Conservation (phyloP, 768 basidiomycete species). For the Dacryopinax primogenitus region DNA sequence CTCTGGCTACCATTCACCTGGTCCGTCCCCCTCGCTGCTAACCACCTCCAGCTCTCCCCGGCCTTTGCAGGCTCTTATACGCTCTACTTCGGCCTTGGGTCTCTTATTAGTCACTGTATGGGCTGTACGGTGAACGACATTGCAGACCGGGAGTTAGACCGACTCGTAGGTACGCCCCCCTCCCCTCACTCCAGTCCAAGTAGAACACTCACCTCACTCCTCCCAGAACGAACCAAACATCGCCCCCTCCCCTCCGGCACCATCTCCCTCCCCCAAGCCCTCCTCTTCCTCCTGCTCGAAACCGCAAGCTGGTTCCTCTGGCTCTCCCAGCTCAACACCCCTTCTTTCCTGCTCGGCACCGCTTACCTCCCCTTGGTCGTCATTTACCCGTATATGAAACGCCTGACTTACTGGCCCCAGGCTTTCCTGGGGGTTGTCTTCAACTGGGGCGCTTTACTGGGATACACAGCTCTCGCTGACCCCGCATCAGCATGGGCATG, state of each 20-base stretch:
- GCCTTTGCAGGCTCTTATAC: slow-evolving; percentile 35
- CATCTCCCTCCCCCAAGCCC: slow-evolving; percentile 61
- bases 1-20: slow-evolving; percentile 73
- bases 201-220: background rate
- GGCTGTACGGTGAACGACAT: slow-evolving; percentile 99
- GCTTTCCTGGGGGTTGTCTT: slow-evolving; percentile 87
- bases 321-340: slow-evolving; percentile 83
- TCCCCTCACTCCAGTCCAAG: background rate
- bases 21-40: background rate
- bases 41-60: background rate
- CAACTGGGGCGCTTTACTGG: slow-evolving; percentile 93
- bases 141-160: slow-evolving; percentile 91
- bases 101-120: slow-evolving; percentile 93
- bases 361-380: slow-evolving; percentile 78
- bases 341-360: slow-evolving; percentile 87
- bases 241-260: slow-evolving; percentile 49
- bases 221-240: background rate
- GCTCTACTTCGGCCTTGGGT: slow-evolving; percentile 75
- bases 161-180: slow-evolving; percentile 65
- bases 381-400: slow-evolving; percentile 93
- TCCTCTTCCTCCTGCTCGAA: slow-evolving; percentile 71
- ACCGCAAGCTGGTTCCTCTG: slow-evolving; percentile 72
- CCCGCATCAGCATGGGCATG: slow-evolving; percentile 67
- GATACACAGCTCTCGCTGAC: slow-evolving; percentile 89
- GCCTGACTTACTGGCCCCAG: slow-evolving; percentile 94